Percentiles rank a stretch among this genome's conserved stretches.
Conservation (phyloP, 805 yeast species). For the Candida arabinofermentans region DNA sequence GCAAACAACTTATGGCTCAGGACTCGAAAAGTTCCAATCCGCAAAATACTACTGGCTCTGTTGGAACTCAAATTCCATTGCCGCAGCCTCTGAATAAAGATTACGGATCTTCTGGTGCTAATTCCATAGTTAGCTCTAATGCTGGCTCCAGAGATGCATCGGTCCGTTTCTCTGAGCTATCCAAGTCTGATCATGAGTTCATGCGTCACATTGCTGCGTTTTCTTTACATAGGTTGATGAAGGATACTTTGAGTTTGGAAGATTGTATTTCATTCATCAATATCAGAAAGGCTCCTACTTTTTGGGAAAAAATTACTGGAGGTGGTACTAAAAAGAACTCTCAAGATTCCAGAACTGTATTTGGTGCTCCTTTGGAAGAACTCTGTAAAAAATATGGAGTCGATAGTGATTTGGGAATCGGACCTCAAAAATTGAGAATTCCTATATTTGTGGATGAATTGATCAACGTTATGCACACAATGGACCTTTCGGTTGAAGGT, state of each 20-base stretch:
- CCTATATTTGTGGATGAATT: slow-evolving; percentile 88
- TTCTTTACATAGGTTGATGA: slow-evolving; percentile 38
- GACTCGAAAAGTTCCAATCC: not conserved
- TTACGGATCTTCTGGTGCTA: slow-evolving; percentile 1
- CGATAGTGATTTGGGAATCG: slow-evolving; percentile 80
- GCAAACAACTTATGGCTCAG: too few species aligned
- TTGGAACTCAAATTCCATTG: not conserved
- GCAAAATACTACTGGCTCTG: not conserved
- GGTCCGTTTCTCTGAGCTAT: slow-evolving; percentile 62
- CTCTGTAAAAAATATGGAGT: slow-evolving; percentile 70
- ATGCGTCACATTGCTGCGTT: slow-evolving; percentile 57
- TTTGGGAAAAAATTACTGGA: slow-evolving; percentile 49
- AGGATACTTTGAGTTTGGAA: slow-evolving; percentile 30
- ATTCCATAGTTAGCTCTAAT: not conserved
- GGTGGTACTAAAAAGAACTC: slow-evolving; percentile 6
- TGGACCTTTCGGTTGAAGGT: slow-evolving; percentile 95
- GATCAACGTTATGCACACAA: slow-evolving; percentile 75
- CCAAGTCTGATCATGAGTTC: slow-evolving; percentile 51
- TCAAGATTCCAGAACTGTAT: slow-evolving; percentile 42
- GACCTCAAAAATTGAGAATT: slow-evolving; percentile 71
- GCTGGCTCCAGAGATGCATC: slow-evolving; percentile 29
- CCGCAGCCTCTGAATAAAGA: not conserved
- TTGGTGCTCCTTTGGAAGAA: slow-evolving; percentile 71
- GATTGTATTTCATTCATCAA: slow-evolving; percentile 41
- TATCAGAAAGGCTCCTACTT: slow-evolving; percentile 39